Evolutionary conservation across 441 rosid genomes (phyloP), one percentile per base, ranked within the genome.

Genomic region (Francoa sonchifolia): DNA sequence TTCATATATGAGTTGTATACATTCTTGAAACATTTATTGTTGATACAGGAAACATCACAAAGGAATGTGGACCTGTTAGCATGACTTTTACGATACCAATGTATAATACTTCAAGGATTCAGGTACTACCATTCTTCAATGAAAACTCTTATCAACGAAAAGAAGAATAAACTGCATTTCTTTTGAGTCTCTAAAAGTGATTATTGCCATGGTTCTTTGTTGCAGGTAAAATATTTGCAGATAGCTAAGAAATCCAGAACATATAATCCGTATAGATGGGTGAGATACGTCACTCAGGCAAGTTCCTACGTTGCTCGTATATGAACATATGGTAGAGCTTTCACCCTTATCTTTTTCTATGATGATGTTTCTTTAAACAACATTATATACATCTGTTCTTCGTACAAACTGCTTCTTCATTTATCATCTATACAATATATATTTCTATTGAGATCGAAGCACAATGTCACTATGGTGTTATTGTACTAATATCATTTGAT

Each of bases 1-100:
- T 33, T 12, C 26, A 32, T 10, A 35, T 21, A 14, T 21, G 12
- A 32, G 40, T 1, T 10, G 15, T 37, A 26, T 8, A 15, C 17
- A 17, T 5, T 27, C 33, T 19, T 46, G 44, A 45, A 13, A 16
- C n/a, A 3, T 52, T 19, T 39, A 23, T 61, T 52, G 40, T 35
- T 49, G 11, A 28, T 58, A 16, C 79, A 90, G 99, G 90, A 50
- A 90, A 90, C 61, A 73, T 90, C 48, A 73, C 83, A 1, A 82
- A 80, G 65, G 99, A 90, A 67, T 76, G 83, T 62, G 99, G 96
- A 53, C 96, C 98, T 2, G 93, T 90, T 20, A 90, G 88, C 77
- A 79, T 85, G 96, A 90, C 82, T 8, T 90, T 90, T 72, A 80
- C 86, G 1, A 85, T 90, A 61, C 98, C 96, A 0, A 90, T 86